phyloP scores from a whole-genome alignment of 208 protist genomes.

The Naegleria gruberi region DNA sequence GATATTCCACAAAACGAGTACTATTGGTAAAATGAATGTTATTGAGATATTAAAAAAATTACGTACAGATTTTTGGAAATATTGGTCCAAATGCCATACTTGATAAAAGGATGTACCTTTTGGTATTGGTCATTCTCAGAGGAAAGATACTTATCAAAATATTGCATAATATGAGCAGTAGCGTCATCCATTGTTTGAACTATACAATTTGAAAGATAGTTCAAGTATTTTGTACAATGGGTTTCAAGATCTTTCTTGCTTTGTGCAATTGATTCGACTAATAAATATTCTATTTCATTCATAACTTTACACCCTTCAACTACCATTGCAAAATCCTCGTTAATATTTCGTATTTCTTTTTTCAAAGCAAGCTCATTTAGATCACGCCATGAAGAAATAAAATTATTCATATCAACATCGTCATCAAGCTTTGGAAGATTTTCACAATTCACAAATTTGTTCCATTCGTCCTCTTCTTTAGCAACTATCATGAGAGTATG shows the following conservation, averaged over 20 bases:
- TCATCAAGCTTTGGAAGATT: background rate
- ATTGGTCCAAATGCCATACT: conserved; percentile 1
- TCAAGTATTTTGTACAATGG: background rate
- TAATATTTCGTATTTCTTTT: background rate
- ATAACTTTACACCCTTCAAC: background rate
- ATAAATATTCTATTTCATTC: background rate
- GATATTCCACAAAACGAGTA: background rate
- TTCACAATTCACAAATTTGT: background rate
- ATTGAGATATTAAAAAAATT: background rate
- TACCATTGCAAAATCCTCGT: background rate
- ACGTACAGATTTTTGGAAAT: background rate
- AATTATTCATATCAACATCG: background rate
- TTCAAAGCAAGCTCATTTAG: background rate
- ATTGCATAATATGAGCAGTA: background rate
- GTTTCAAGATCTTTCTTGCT: background rate
- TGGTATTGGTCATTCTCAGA: background rate
- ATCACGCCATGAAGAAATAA: background rate
- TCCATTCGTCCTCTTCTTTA: background rate
- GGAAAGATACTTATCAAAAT: background rate
- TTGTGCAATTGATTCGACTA: background rate
- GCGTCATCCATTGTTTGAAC: background rate
- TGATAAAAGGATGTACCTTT: background rate
- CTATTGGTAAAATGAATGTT: background rate
- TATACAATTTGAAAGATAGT: background rate
- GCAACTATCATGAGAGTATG: background rate